Conservation (phyloP, 192 early-diverging fungal species). For the Rhizoclosmatium globosum region DNA sequence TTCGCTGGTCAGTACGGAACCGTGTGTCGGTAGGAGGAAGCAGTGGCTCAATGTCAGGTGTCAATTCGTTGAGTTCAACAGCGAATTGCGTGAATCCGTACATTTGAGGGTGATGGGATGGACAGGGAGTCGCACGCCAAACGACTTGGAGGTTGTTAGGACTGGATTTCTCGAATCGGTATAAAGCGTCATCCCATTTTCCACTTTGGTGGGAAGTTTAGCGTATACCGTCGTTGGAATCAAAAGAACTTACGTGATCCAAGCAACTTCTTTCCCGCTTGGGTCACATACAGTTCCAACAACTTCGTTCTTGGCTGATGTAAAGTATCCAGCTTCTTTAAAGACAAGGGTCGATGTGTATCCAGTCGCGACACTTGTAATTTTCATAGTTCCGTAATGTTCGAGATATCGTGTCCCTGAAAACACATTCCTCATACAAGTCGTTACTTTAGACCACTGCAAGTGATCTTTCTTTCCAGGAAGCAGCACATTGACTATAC, state of each 20-base stretch:
- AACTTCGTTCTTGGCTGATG: slow-evolving; percentile 80
- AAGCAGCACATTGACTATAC: slow-evolving; percentile 76
- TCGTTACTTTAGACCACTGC: slow-evolving; percentile 87
- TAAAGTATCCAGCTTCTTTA: slow-evolving; percentile 91
- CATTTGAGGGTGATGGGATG: slow-evolving; percentile 76
- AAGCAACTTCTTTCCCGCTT: slow-evolving; percentile 61
- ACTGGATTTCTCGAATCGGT: slow-evolving; percentile 47
- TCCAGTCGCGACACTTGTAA: slow-evolving; percentile 77
- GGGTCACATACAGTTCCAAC: slow-evolving; percentile 59
- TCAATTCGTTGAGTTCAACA: slow-evolving; percentile 88
- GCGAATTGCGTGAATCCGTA: slow-evolving; percentile 92
- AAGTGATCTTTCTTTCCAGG: slow-evolving; percentile 80
- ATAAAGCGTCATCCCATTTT: slow-evolving; percentile 61
- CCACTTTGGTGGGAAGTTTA: slow-evolving; percentile 42
- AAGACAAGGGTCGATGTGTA: slow-evolving; percentile 75
- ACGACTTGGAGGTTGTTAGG: slow-evolving; percentile 77
- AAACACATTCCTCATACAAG: slow-evolving; percentile 93
- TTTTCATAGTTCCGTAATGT: slow-evolving; percentile 87
- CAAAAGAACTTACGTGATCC: slow-evolving; percentile 37
- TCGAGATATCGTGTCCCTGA: slow-evolving; percentile 87
- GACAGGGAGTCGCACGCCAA: slow-evolving; percentile 81
- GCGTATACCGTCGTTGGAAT: neutral
- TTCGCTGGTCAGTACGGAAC: slow-evolving; percentile 90
- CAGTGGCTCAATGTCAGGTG: slow-evolving; percentile 61
- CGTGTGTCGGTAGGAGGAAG: slow-evolving; percentile 93